phyloP scores from a whole-genome alignment of 1,284 basidiomycete species.

The Boletus mariae region DNA sequence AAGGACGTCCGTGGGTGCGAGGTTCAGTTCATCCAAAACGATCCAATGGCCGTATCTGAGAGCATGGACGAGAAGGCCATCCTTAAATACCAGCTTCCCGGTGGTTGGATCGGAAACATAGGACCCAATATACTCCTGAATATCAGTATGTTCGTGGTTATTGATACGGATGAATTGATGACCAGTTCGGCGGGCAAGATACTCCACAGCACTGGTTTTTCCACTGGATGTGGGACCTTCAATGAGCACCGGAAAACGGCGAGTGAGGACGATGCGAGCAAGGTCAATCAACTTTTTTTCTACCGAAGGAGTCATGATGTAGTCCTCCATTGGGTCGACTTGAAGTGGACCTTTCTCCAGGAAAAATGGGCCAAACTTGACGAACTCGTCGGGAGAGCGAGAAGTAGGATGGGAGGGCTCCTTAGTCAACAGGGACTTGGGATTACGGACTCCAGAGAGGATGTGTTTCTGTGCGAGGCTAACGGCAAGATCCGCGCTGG shows the following conservation, averaged over 20 bases:
- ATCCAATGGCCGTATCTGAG: constrained; percentile 96
- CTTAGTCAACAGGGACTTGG: constrained; percentile 68
- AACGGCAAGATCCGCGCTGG: constrained; percentile 70
- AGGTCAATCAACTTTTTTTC: constrained; percentile 91
- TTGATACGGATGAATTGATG: constrained; percentile 98
- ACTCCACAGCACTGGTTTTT: constrained; percentile 97
- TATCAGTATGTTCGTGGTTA: constrained; percentile 99
- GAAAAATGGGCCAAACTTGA: constrained; percentile 93
- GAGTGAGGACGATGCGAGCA: constrained; percentile 85
- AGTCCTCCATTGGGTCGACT: constrained; percentile 67
- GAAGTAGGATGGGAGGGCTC: constrained; percentile 59
- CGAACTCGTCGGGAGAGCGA: constrained; percentile 51
- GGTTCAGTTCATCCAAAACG: constrained; percentile 95
- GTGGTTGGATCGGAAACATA: constrained; percentile 92
- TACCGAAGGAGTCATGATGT: constrained; percentile 97
- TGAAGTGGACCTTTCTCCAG: constrained; percentile 74
- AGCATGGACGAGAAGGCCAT: constrained; percentile 92
- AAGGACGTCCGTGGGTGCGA: constrained; percentile 97
- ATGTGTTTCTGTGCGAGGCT: constrained; percentile 75
- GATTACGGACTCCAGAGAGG: constrained; percentile 81
- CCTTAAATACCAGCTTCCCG: constrained; percentile 92
- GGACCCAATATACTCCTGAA: constrained; percentile 97
- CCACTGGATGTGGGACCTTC: constrained; percentile 98
- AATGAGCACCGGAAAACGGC: constrained; percentile 92
- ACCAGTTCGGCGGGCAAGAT: constrained; percentile 89